Percentiles rank a stretch among this genome's conserved stretches.
Evolutionary conservation across 257 asterid species (phyloP).

Genomic region (Plantago major): DNA sequence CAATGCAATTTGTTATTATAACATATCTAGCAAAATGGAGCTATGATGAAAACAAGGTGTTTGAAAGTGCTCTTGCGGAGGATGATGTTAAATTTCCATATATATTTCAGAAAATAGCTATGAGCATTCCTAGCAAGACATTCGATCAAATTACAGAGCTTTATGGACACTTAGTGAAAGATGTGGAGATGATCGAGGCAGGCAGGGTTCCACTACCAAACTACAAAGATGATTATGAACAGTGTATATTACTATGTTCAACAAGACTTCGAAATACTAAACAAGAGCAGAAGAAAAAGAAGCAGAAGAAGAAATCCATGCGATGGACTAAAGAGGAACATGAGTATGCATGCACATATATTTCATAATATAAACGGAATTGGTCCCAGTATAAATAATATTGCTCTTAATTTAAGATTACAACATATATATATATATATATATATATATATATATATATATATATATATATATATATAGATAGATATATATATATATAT

Average conservation of each 20-base stretch:
- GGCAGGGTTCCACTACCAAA: conserved; percentile 1
- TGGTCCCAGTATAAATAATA: no score
- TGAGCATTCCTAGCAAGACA: not conserved
- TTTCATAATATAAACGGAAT: no score
- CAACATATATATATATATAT: no score
- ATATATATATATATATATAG: no score
- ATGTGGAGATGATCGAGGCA: conserved; percentile 11
- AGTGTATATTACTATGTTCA: not conserved
- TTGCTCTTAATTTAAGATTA: no score
- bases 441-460: no score
- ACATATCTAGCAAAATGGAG: not conserved
- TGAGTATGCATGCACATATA: not conserved
- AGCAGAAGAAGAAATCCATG: not conserved
- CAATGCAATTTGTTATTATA: no score
- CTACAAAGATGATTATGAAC: not conserved
- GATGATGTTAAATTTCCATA: not conserved
- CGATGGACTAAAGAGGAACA: conserved; percentile 3
- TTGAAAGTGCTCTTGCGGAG: not conserved
- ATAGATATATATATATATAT: no score
- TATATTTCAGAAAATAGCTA: not conserved
- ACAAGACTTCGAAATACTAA: not conserved
- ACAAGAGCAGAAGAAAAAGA: no score
- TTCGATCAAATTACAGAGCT: conserved; percentile 3
- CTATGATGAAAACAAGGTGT: not conserved
- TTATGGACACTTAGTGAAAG: conserved; percentile 13